Percentiles rank a stretch among this genome's conserved stretches.
Conservation (phyloP, 2,329 filamentous ascomycete species). For the Penicillium aurantiogriseum region DNA sequence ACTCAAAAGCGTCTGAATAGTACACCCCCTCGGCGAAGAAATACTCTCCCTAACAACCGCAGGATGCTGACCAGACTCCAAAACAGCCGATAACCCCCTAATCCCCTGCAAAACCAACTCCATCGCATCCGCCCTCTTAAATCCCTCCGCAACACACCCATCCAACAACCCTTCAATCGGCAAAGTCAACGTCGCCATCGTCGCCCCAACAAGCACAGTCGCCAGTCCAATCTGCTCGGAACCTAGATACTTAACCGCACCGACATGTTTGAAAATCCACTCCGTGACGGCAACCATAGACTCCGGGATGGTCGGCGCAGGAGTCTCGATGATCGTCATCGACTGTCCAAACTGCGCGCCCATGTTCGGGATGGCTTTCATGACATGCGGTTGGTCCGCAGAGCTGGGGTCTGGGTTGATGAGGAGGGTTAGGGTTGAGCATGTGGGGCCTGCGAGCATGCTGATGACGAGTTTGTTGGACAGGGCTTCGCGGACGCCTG, state of each 20-base stretch:
- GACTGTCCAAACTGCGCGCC: conserved; percentile 47
- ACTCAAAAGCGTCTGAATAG: conserved; percentile 59
- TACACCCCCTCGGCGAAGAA: conserved; percentile 61
- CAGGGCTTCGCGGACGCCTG: conserved; percentile 41
- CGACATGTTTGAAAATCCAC: conserved; percentile 55
- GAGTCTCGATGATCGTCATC: conserved; percentile 51
- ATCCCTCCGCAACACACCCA: conserved; percentile 62
- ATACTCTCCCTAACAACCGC: conserved; percentile 62
- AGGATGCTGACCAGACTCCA: conserved; percentile 60
- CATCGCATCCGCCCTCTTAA: conserved; percentile 60
- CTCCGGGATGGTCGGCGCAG: conserved; percentile 40
- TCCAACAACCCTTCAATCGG: conserved; percentile 61
- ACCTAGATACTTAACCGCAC: conserved; percentile 51
- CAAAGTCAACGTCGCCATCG: conserved; percentile 59
- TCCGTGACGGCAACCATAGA: conserved; percentile 34
- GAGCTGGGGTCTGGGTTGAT: conserved; percentile 7
- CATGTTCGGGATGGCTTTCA: conserved; percentile 49
- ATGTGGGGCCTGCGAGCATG: conserved; percentile 49
- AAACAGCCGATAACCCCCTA: conserved; percentile 56
- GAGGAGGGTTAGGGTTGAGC: conserved; percentile 19
- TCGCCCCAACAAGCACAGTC: conserved; percentile 60
- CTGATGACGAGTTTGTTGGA: conserved; percentile 51
- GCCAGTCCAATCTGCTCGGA: conserved; percentile 54
- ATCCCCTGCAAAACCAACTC: conserved; percentile 62
- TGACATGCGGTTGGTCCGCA: conserved; percentile 26